Percentiles rank a stretch among this genome's conserved stretches.
Evolutionary conservation across 257 asterid genomes (phyloP).

Genomic region (Nicotiana tabacum): DNA sequence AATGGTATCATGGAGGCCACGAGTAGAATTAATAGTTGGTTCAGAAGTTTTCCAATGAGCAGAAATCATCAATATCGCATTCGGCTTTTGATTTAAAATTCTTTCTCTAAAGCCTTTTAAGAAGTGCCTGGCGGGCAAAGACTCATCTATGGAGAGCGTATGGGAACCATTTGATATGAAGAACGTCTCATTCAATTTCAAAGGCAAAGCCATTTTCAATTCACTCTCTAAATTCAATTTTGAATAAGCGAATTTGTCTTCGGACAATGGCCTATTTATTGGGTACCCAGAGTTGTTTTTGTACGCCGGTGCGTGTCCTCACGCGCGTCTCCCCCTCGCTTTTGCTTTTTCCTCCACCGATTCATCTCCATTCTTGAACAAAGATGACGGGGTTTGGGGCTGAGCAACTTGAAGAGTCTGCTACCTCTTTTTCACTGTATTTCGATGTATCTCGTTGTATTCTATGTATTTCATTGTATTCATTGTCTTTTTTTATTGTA

Average conservation of each 20-base stretch:
- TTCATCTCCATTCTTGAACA: too few species aligned
- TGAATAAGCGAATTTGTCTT: not conserved
- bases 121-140: conserved; percentile 58
- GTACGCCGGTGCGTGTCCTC: too few species aligned
- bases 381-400: too few species aligned
- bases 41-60: conserved; percentile 75
- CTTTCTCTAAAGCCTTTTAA: conserved; percentile 41
- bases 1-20: conserved; percentile 52
- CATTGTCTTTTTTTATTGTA: too few species aligned
- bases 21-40: conserved; percentile 51
- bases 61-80: conserved; percentile 48
- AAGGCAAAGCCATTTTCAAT: not conserved
- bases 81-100: conserved; percentile 38
- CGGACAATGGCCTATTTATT: not conserved
- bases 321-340: too few species aligned
- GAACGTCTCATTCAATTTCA: conserved; percentile 39
- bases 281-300: not conserved
- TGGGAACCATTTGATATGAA: conserved; percentile 81
- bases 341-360: too few species aligned
- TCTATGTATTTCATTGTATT: too few species aligned
- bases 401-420: too few species aligned
- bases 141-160: conserved; percentile 57
- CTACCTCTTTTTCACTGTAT: too few species aligned
- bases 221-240: not conserved
- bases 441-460: too few species aligned